These are phyloP conservation scores for Trametes polyzona DNA, from an alignment of 1,284 basidiomycete genomes.

Conservation along the genomic window DNA sequence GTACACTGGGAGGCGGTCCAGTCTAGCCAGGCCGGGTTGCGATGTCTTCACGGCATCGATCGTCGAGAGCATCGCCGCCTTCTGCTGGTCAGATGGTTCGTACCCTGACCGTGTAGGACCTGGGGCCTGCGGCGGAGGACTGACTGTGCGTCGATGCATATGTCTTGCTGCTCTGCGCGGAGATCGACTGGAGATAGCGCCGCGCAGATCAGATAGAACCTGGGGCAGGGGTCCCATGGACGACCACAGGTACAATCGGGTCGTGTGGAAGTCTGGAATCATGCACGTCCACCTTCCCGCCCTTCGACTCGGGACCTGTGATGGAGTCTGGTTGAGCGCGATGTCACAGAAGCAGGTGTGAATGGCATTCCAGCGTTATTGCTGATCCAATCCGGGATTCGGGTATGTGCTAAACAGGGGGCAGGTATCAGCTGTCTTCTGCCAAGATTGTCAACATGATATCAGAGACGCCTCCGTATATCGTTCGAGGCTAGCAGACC, in stretches of 20 bases:
- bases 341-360: neutral
- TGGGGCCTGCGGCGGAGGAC: neutral
- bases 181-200: neutral
- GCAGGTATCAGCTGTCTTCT: too few species aligned
- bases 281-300: neutral
- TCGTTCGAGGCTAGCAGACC: too few species aligned
- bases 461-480: too few species aligned
- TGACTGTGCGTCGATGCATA: neutral
- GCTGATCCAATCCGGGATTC: too few species aligned
- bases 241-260: conserved; percentile 1
- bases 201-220: conserved; percentile 5
- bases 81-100: too few species aligned
- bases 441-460: too few species aligned
- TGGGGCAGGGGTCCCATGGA: neutral
- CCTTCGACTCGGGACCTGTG: neutral
- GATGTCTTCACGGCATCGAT: neutral
- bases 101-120: too few species aligned
- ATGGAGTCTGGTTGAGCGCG: neutral
- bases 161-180: too few species aligned
- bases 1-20: neutral
- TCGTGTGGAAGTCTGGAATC: neutral
- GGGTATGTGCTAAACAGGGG: too few species aligned
- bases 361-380: too few species aligned
- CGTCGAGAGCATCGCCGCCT: too few species aligned
- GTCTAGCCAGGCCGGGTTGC: neutral